These are phyloP conservation scores for Wickerhamomyces subpelliculosus DNA, from an alignment of 805 yeast species.

Conservation along the genomic window DNA sequence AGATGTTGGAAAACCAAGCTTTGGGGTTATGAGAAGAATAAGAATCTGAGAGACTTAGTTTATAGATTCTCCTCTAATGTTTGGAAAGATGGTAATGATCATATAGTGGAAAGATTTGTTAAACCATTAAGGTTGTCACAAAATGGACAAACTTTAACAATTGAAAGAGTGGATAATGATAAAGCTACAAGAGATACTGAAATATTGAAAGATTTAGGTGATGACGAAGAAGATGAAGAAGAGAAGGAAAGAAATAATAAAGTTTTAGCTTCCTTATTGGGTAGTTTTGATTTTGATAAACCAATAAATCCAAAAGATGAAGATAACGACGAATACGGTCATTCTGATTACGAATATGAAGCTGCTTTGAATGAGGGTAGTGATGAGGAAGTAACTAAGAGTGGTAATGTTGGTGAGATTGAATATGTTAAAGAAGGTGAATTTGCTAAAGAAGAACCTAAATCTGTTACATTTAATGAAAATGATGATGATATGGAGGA, in stretches of 20 bases:
- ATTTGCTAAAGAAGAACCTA: constrained; percentile 14
- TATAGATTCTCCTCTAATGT: constrained; percentile 53
- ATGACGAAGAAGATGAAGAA: constrained; percentile 28
- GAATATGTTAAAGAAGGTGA: constrained; percentile 24
- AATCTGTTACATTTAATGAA: constrained; percentile 11
- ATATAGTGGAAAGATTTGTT: constrained; percentile 57
- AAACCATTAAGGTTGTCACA: constrained; percentile 10
- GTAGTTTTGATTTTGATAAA: constrained; percentile 44
- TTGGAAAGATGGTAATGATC: constrained; percentile 79
- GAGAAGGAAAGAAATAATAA: constrained; percentile 39
- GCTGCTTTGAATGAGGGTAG: constrained; percentile 28
- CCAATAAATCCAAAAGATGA: constrained; percentile 36
- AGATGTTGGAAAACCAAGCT: constrained; percentile 68
- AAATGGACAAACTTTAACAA: constrained; percentile 8
- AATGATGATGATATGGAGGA: constrained; percentile 18
- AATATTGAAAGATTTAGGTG: constrained; percentile 20
- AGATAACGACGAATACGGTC: constrained; percentile 30
- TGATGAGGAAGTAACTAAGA: constrained; percentile 24
- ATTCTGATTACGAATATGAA: constrained; percentile 40
- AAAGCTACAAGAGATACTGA: constrained; percentile 9
- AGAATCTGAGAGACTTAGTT: constrained; percentile 53
- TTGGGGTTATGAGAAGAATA: constrained; percentile 85
- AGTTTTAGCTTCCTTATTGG: constrained; percentile 42
- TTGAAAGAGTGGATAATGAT: constrained; percentile 8
- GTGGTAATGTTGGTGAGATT: constrained; percentile 9